Percentiles rank a stretch among this genome's conserved stretches.
These are phyloP conservation scores for Emergomyces orientalis DNA, from an alignment of 2,329 filamentous ascomycete genomes.

Conservation along the genomic window DNA sequence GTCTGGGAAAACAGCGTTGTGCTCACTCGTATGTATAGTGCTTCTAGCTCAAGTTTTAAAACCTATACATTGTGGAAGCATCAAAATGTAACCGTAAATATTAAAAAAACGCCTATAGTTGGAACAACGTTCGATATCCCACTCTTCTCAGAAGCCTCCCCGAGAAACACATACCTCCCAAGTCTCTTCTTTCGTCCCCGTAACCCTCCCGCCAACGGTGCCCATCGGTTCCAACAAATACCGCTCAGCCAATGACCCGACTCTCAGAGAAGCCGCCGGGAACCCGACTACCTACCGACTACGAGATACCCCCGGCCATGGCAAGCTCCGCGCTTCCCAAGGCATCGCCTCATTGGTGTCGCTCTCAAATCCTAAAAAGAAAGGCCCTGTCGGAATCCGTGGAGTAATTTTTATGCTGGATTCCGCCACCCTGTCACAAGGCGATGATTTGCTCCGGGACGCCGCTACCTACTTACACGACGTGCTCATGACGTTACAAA, in stretches of 20 bases:
- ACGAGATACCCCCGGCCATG: conserved; percentile 83
- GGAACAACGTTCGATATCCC: conserved; percentile 36
- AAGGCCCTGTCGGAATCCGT: conserved; percentile 29
- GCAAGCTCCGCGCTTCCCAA: conserved; percentile 67
- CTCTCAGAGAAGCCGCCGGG: conserved; percentile 46
- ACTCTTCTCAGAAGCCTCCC: conserved; percentile 16
- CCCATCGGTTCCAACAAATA: conserved; percentile 52
- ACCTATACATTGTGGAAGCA: neutral
- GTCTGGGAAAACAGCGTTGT: conserved; percentile 77
- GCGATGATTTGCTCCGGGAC: conserved; percentile 48
- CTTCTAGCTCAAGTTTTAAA: neutral
- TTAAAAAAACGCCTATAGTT: conserved; percentile 25
- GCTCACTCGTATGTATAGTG: conserved; percentile 58
- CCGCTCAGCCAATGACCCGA: conserved; percentile 56
- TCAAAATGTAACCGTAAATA: neutral
- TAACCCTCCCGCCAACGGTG: conserved; percentile 46
- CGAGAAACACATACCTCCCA: conserved; percentile 54
- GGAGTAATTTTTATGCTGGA: conserved; percentile 87
- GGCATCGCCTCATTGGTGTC: conserved; percentile 32
- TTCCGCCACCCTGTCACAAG: conserved; percentile 53
- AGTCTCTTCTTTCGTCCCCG: conserved; percentile 47
- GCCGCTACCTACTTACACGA: conserved; percentile 84
- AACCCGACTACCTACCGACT: conserved; percentile 33
- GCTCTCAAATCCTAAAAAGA: conserved; percentile 28
- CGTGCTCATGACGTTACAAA: conserved; percentile 72